These are phyloP conservation scores for Trichothecium roseum DNA, from an alignment of 2,329 filamentous ascomycete genomes.

Conservation along the genomic window DNA sequence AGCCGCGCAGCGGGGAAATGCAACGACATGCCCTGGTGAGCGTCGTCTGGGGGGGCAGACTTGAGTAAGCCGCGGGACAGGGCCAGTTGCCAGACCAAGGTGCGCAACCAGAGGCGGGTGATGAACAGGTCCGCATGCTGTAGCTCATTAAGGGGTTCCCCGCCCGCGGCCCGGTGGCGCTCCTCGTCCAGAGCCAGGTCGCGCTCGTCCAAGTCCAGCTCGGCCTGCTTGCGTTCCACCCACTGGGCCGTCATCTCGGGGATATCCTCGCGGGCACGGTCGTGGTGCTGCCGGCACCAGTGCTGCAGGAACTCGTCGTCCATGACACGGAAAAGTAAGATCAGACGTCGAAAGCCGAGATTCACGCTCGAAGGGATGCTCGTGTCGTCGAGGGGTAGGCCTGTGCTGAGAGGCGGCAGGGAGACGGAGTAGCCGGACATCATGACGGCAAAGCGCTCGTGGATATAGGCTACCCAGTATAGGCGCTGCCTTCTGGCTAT, in stretches of 20 bases:
- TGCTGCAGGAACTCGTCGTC: conserved; percentile 26
- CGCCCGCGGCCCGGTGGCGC: conserved; percentile 13
- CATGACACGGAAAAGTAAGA: conserved; percentile 25
- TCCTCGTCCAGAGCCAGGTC: conserved; percentile 11
- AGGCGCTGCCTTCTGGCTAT: conserved; percentile 26
- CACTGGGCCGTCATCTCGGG: conserved; percentile 18
- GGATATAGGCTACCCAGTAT: conserved; percentile 46
- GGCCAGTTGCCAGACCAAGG: conserved; percentile 8
- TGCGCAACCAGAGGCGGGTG: conserved; percentile 7
- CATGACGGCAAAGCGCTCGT: conserved; percentile 45
- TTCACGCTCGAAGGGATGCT: conserved; percentile 24
- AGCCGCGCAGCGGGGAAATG: conserved; percentile 28
- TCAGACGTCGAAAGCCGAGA: conserved; percentile 25
- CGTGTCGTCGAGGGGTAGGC: conserved; percentile 18
- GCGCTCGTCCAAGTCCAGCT: conserved; percentile 26
- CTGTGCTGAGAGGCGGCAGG: conserved; percentile 19
- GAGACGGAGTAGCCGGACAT: conserved; percentile 32
- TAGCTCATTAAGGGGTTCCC: conserved; percentile 21
- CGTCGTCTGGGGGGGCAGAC: conserved; percentile 18
- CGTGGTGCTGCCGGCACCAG: conserved; percentile 21
- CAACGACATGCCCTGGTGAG: conserved; percentile 25
- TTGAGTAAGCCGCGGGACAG: conserved; percentile 21
- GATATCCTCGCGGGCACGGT: not conserved
- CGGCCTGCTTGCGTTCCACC: conserved; percentile 28
- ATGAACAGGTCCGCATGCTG: conserved; percentile 7